Evolutionary conservation across 148 eudicot genomes (phyloP), one percentile per base, ranked within the genome.

Genomic region (Camellia japonica): DNA sequence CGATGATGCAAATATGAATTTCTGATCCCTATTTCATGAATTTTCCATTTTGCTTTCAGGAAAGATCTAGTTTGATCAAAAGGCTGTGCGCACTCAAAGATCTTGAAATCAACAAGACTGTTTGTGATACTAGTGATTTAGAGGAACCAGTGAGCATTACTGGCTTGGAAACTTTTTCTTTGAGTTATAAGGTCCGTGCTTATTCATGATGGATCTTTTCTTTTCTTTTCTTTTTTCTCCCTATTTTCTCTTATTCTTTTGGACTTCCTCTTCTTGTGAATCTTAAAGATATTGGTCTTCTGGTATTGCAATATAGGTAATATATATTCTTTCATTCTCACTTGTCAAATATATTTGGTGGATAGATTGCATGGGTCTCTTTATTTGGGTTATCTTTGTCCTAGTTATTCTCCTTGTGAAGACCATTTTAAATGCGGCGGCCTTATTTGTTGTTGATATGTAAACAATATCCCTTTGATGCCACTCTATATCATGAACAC

Each of bases 111-210:
- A 88, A 88, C 80, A 87, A 81, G 78, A 62, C 79, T 73, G 79
- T 84, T 80, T 82, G 90, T 68, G 93, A 86, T 77, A 87, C 74
- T 66, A 78, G 81, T 84, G 84, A 86, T 78, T 52, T 90, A 63
- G 99, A 92, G 56, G 99, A 92, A 83, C 90, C 95, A n/a, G 88
- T 93, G 77, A 96, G 88, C 88, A 87, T 96, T 77, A 93, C 97
- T 78, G 98, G 99, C 77, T 79, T 96, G 87, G 99, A 96, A 80
- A 91, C 98, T 49, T 92, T 93, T 88, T 86, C 94, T 63, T 89
- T 96, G 88, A 89, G 93, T 85, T 93, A 88, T 89, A 93, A 96
- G 99, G 99, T 96, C 74, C 67, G 84, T 74, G 60, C 41, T 23
- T 54, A 30, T 54, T 47, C 10, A 9, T 55, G 30, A 52, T 4